Evolutionary conservation across 805 yeast genomes (phyloP).

Genomic region (Yamadazyma tumulicola): DNA sequence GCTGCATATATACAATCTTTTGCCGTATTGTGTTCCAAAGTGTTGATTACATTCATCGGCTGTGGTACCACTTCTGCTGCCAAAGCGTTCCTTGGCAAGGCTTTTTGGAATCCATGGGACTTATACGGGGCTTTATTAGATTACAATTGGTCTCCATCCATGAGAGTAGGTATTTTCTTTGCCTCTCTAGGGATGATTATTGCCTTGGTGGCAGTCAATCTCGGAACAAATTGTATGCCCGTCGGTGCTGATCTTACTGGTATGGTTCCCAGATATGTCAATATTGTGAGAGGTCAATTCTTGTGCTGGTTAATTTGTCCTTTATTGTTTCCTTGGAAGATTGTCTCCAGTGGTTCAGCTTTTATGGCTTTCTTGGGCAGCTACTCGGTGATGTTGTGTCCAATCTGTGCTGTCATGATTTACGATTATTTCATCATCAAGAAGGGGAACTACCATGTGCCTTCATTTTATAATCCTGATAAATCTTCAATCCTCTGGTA

Average conservation of each 20-base stretch:
- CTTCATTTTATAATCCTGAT: conserved; percentile 5
- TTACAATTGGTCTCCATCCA: conserved; percentile 6
- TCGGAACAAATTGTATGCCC: conserved; percentile 8
- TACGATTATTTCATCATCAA: conserved; percentile 9
- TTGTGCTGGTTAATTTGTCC: conserved; percentile 7
- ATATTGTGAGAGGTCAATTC: conserved; percentile 8
- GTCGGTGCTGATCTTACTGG: conserved; percentile 10
- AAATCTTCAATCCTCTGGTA: conserved; percentile 5
- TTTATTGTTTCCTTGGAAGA: conserved; percentile 8
- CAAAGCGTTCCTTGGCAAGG: conserved; percentile 6
- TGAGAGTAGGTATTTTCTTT: conserved; percentile 9
- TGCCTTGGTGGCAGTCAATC: conserved; percentile 6
- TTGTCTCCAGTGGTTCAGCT: conserved; percentile 6
- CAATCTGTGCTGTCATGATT: conserved; percentile 11
- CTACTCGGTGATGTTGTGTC: conserved; percentile 9
- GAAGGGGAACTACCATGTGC: conserved; percentile 8
- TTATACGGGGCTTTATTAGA: conserved; percentile 8
- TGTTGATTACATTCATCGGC: conserved; percentile 8
- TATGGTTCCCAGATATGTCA: conserved; percentile 9
- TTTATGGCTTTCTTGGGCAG: conserved; percentile 9
- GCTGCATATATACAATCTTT: conserved; percentile 10
- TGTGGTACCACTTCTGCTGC: conserved; percentile 11
- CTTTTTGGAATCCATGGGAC: conserved; percentile 11
- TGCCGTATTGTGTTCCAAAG: conserved; percentile 7
- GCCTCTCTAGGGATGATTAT: conserved; percentile 9